These are phyloP conservation scores for Hebeloma cylindrosporum DNA, from an alignment of 768 basidiomycete species.

Conservation along the genomic window DNA sequence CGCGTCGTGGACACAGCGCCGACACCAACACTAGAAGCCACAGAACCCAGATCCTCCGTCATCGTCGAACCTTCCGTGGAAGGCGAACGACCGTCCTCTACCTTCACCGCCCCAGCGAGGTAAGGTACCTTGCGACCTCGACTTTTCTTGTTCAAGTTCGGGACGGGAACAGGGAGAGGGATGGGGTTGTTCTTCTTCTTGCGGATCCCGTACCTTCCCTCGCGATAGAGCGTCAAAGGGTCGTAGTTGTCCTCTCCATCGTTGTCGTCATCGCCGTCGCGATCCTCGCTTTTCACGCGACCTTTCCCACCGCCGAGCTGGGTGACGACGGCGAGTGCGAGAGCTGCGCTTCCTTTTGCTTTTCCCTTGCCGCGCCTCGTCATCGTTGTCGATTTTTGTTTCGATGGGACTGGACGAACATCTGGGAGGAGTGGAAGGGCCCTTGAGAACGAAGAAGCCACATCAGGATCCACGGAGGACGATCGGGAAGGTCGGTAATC, in stretches of 20 bases:
- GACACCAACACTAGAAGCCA: too few species aligned
- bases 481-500: conserved; percentile 30
- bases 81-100: conserved; percentile 2
- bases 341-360: conserved; percentile 36
- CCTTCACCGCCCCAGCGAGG: conserved; percentile 15
- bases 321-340: conserved; percentile 31
- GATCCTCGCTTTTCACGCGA: background rate
- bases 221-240: conserved; percentile 20
- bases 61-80: too few species aligned
- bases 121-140: conserved; percentile 60
- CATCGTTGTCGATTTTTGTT: conserved; percentile 23
- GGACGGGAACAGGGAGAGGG: conserved; percentile 53
- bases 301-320: conserved; percentile 17
- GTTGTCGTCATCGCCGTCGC: conserved; percentile 7
- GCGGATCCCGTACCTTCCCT: conserved; percentile 19
- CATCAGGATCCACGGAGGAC: conserved; percentile 13
- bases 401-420: conserved; percentile 18
- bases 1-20: too few species aligned
- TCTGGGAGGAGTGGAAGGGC: conserved; percentile 6
- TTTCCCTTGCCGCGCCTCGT: conserved; percentile 27
- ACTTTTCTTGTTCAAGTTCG: conserved; percentile 63
- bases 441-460: background rate
- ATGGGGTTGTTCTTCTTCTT: conserved; percentile 35
- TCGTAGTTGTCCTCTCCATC: conserved; percentile 16
- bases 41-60: too few species aligned